Evolutionary conservation across 345 rosid genomes (phyloP).

Genomic region (Gossypium anomalum): DNA sequence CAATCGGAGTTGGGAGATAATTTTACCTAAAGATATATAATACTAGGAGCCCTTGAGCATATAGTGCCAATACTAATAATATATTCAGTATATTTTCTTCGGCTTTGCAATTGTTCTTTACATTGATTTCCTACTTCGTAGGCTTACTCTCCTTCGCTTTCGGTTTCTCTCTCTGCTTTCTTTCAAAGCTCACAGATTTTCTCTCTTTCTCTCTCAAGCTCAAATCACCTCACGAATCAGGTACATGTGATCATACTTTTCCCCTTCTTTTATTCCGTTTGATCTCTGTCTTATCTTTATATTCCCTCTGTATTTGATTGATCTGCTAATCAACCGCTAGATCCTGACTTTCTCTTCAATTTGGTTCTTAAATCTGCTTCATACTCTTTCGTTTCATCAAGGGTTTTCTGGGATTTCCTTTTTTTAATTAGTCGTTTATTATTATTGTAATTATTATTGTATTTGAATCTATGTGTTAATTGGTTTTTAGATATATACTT

Average conservation of each 20-base stretch:
- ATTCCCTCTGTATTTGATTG: background rate
- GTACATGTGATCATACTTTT: constrained; percentile 8
- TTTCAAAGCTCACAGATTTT: constrained; percentile 6
- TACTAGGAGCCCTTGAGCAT: too few species aligned
- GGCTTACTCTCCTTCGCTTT: background rate
- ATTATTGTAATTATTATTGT: background rate
- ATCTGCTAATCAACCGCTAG: constrained; percentile 14
- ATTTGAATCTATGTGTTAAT: background rate
- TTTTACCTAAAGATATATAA: too few species aligned
- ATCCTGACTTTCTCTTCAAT: background rate
- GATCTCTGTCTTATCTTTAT: background rate
- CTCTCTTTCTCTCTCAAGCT: background rate
- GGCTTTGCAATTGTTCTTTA: background rate
- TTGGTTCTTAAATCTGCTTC: background rate
- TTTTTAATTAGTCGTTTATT: background rate
- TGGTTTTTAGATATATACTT: background rate
- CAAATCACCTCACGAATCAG: constrained; percentile 4
- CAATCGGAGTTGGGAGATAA: too few species aligned
- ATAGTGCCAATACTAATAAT: too few species aligned
- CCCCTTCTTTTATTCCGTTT: background rate
- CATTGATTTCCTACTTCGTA: background rate
- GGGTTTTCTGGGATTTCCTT: background rate
- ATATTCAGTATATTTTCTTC: background rate
- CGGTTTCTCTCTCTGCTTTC: constrained; percentile 8
- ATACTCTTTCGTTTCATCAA: background rate